Evolutionary conservation across 228 moss, liverwort and hornwort genomes (phyloP).

Genomic region (Sphagnum fallax): DNA sequence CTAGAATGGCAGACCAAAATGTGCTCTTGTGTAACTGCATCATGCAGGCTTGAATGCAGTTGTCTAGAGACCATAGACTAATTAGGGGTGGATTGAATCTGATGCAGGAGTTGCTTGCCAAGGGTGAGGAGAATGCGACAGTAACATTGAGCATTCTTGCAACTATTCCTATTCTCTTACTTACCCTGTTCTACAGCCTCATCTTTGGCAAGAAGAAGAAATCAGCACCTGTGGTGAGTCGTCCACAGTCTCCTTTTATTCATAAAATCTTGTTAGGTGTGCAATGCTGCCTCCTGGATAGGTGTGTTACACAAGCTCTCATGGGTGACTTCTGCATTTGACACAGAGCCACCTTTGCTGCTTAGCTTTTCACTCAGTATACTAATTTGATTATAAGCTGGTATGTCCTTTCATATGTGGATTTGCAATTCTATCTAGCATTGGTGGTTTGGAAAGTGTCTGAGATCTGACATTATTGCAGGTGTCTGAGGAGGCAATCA

Average conservation of each 20-base stretch:
- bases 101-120: constrained; percentile 48
- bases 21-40: no score
- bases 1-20: no score
- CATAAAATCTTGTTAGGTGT: no score
- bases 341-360: not conserved
- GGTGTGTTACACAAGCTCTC: not conserved
- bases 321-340: not conserved
- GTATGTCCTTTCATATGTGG: no score
- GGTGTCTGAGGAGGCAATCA: constrained; percentile 29
- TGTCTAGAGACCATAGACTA: no score
- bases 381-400: no score
- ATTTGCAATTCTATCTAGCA: not conserved
- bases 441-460: not conserved
- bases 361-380: not conserved
- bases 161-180: constrained; percentile 28
- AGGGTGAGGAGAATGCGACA: constrained; percentile 61
- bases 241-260: not conserved
- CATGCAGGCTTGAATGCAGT: no score
- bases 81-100: not conserved
- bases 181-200: constrained; percentile 42
- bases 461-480: constrained; percentile 2
- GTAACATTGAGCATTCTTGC: constrained; percentile 56
- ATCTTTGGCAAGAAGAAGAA: constrained; percentile 59
- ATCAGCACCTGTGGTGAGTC: constrained; percentile 21
- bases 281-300: not conserved